phyloP scores from a whole-genome alignment of 345 rosid species.

The Viola odorata region DNA sequence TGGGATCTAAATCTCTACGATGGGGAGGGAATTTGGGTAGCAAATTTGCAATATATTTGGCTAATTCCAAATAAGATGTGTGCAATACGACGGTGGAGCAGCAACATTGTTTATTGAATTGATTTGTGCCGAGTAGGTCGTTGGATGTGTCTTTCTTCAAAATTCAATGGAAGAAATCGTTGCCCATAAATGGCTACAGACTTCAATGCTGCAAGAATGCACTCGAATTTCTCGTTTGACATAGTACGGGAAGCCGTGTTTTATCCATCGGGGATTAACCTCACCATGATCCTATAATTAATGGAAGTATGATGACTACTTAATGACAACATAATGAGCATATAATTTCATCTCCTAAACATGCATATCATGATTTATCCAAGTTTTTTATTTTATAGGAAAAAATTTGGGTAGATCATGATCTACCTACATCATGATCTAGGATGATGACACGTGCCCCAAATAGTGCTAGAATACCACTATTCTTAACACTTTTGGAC shows the following conservation, averaged over 20 bases:
- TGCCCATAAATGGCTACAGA: not conserved
- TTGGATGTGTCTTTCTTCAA: not conserved
- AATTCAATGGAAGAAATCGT: not conserved
- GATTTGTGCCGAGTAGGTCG: not conserved
- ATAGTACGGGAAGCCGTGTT: not conserved
- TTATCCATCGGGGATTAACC: not conserved
- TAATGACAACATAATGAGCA: no score
- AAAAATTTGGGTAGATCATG: no score
- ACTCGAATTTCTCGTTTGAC: not conserved
- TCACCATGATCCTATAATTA: not conserved
- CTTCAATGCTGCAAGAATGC: not conserved
- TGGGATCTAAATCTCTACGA: not conserved
- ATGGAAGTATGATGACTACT: no score
- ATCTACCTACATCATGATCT: no score
- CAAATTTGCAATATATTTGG: not conserved
- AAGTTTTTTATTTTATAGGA: no score
- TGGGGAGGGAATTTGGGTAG: not conserved
- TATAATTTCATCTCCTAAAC: no score
- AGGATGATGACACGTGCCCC: no score
- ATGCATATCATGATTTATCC: no score
- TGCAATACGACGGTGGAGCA: not conserved
- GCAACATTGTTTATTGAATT: not conserved
- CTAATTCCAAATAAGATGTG: not conserved
- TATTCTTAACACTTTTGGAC: no score
- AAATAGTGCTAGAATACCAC: no score